Conservation (phyloP, 306 rosid species). For the Prunus armeniaca region DNA sequence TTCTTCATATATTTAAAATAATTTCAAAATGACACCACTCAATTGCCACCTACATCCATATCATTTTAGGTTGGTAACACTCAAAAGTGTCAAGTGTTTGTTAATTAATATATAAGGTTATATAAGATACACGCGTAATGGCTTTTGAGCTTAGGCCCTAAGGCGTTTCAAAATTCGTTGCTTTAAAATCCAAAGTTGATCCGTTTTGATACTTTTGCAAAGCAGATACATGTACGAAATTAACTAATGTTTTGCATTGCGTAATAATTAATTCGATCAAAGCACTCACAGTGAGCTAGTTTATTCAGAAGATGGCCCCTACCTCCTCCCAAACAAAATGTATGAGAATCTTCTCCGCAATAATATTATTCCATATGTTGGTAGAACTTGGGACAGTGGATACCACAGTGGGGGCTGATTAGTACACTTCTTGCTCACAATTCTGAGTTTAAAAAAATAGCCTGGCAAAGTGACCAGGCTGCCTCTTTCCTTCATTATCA, state of each 20-base stretch:
- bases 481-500: constrained; percentile 10
- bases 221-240: not conserved
- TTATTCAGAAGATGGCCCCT: constrained; percentile 20
- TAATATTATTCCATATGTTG: constrained; percentile 58
- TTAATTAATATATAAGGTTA: not conserved
- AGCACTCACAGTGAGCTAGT: not conserved
- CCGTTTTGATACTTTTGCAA: constrained; percentile 4
- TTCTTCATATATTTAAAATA: too few relatives aligned
- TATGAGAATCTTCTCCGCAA: constrained; percentile 47
- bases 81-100: not conserved
- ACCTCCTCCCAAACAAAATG: constrained; percentile 16
- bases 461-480: constrained; percentile 17
- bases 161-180: not conserved
- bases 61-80: not conserved
- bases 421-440: constrained; percentile 31
- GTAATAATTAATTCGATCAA: not conserved
- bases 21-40: too few relatives aligned
- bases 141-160: not conserved
- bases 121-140: not conserved
- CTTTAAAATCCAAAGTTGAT: constrained; percentile 36
- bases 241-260: not conserved
- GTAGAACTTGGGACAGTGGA: constrained; percentile 59
- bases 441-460: constrained; percentile 21
- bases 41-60: not conserved
- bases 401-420: constrained; percentile 50